These are phyloP conservation scores for Sordariomycetes sp. DNA, from an alignment of 2,329 filamentous ascomycete species.

Conservation along the genomic window DNA sequence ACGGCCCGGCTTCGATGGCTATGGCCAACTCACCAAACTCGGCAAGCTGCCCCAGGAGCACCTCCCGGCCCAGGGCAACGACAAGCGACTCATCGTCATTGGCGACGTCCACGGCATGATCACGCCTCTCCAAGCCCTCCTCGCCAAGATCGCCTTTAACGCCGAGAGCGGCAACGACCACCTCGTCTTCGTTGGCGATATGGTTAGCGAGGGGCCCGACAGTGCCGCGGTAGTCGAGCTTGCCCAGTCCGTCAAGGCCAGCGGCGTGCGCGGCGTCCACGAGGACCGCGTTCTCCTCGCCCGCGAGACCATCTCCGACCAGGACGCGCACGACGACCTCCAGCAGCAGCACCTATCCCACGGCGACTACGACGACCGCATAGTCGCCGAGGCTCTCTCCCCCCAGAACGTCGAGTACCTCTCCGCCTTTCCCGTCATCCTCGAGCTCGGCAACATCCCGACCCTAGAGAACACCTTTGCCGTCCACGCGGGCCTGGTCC, in stretches of 20 bases:
- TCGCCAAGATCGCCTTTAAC: slow-evolving; percentile 57
- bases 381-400: slow-evolving; percentile 42
- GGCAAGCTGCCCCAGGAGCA: slow-evolving; percentile 17
- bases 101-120: slow-evolving; percentile 92
- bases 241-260: slow-evolving; percentile 63
- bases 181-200: slow-evolving; percentile 65
- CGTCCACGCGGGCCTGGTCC: slow-evolving; percentile 79
- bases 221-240: slow-evolving; percentile 67
- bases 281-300: slow-evolving; percentile 76
- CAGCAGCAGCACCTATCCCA: slow-evolving; percentile 15
- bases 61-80: slow-evolving; percentile 21
- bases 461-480: slow-evolving; percentile 42
- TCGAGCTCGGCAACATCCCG: slow-evolving; percentile 55
- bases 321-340: slow-evolving; percentile 16
- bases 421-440: slow-evolving; percentile 62
- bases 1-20: slow-evolving; percentile 23
- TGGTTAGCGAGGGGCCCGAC: slow-evolving; percentile 81
- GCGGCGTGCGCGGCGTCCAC: slow-evolving; percentile 82
- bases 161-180: slow-evolving; percentile 42
- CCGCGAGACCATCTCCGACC: slow-evolving; percentile 25
- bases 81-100: slow-evolving; percentile 63
- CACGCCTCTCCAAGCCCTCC: slow-evolving; percentile 51
- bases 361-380: slow-evolving; percentile 31
- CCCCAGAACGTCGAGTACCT: slow-evolving; percentile 59
- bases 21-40: slow-evolving; percentile 14